Conservation (phyloP, 257 asterid genomes). For the Scutellaria galericulata region DNA sequence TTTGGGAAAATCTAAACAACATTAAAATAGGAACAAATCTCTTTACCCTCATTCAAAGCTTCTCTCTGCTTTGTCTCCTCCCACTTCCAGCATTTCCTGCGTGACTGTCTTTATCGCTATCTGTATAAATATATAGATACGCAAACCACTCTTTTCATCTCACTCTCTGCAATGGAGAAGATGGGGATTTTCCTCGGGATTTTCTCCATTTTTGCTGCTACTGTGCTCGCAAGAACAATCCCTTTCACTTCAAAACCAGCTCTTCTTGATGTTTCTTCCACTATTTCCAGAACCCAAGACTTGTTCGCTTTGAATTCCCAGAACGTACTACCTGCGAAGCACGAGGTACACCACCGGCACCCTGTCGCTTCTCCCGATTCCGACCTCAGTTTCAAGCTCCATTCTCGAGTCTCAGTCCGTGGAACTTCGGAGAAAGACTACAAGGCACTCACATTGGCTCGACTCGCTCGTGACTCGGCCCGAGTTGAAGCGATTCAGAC, state of each 20-base stretch:
- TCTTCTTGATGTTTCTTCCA: conserved; percentile 55
- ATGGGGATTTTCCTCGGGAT: conserved; percentile 33
- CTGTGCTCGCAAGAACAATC: conserved; percentile 55
- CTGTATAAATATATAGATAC: conserved; percentile 33
- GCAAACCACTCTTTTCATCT: not conserved
- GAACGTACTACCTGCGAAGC: conserved; percentile 44
- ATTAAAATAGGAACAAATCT: conserved; percentile 27
- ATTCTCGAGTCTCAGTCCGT: conserved; percentile 65
- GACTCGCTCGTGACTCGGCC: conserved; percentile 80
- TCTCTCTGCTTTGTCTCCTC: conserved; percentile 35
- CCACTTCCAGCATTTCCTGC: conserved; percentile 38
- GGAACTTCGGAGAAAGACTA: conserved; percentile 55
- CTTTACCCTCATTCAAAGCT: conserved; percentile 46
- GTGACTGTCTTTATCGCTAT: conserved; percentile 38
- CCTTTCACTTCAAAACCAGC: conserved; percentile 38
- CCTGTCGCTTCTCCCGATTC: conserved; percentile 31
- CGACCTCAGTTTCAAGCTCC: conserved; percentile 55
- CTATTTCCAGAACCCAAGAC: conserved; percentile 51
- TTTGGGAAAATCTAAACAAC: conserved; percentile 29
- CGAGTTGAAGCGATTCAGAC: conserved; percentile 74
- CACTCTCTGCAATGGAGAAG: conserved; percentile 43
- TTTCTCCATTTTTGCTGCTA: conserved; percentile 39
- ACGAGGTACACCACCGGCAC: conserved; percentile 44
- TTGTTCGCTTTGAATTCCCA: conserved; percentile 45
- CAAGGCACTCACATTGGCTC: conserved; percentile 55